Conservation (phyloP, 495 filamentous ascomycete genomes). For the Niebla homalea region DNA sequence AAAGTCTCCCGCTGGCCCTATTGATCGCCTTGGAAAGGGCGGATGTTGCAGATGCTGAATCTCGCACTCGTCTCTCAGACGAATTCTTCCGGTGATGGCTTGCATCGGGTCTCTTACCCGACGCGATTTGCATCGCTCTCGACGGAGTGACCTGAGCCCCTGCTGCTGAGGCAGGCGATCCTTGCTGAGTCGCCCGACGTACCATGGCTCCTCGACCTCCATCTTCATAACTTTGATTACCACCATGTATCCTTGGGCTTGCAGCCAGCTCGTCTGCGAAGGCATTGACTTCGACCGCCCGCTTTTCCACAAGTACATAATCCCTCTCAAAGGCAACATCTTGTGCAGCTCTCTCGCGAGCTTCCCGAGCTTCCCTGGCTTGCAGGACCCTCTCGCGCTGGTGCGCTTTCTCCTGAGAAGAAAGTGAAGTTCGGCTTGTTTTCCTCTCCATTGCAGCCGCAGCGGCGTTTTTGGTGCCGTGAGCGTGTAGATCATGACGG, state of each 20-base stretch:
- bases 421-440: conserved; percentile 33
- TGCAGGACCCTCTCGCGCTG: conserved; percentile 21
- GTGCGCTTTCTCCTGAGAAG: conserved; percentile 28
- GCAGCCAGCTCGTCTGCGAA: conserved; percentile 89
- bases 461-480: conserved; percentile 14
- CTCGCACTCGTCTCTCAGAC: conserved; percentile 66
- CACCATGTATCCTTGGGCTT: conserved; percentile 46
- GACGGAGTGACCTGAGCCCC: conserved; percentile 44
- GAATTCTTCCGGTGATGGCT: conserved; percentile 55
- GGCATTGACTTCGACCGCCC: conserved; percentile 87
- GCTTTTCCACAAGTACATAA: conserved; percentile 92
- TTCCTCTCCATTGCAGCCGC: conserved; percentile 35
- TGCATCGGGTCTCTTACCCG: conserved; percentile 48
- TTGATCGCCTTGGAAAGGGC: conserved; percentile 90
- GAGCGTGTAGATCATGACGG: conserved; percentile 36
- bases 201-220: conserved; percentile 34
- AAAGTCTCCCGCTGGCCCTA: conserved; percentile 76
- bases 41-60: conserved; percentile 68
- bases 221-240: conserved; percentile 22
- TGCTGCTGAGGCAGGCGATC: conserved; percentile 37
- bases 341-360: conserved; percentile 64
- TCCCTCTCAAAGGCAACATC: conserved; percentile 84
- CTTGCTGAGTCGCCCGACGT: conserved; percentile 60
- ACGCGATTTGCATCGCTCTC: conserved; percentile 55
- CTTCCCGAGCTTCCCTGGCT: conserved; percentile 47